Evolutionary conservation across 2,329 filamentous ascomycete genomes (phyloP).

Genomic region (Rhinocladiella mackenziei): DNA sequence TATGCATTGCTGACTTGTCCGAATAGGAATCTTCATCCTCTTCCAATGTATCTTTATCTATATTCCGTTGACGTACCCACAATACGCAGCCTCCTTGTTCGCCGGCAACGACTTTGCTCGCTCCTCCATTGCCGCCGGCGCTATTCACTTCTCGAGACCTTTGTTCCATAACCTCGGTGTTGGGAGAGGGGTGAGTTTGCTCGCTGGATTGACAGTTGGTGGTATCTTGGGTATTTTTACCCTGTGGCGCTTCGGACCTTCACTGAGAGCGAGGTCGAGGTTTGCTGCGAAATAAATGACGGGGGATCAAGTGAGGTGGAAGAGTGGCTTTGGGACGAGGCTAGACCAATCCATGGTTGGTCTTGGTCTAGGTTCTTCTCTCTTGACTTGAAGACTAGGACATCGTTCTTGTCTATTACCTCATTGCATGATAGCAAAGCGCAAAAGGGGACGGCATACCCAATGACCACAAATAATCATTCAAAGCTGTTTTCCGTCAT

Average conservation of each 20-base stretch:
- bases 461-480: too few relatives aligned
- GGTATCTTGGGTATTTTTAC: slow-evolving; percentile 36
- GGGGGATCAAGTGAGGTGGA: too few relatives aligned
- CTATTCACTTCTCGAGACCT: slow-evolving; percentile 37
- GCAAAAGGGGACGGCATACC: too few relatives aligned
- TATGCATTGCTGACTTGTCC: neutral
- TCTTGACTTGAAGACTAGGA: too few relatives aligned
- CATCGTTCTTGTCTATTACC: too few relatives aligned
- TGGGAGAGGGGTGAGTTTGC: slow-evolving; percentile 34
- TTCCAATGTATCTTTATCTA: slow-evolving; percentile 45
- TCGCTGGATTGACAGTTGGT: slow-evolving; percentile 38
- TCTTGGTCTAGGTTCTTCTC: too few relatives aligned
- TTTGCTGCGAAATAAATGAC: slow-evolving; percentile 30
- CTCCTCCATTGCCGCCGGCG: slow-evolving; percentile 33
- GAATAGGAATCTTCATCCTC: slow-evolving; percentile 36
- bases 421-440: too few relatives aligned
- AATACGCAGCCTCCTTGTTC: slow-evolving; percentile 35
- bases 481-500: too few relatives aligned
- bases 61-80: slow-evolving; percentile 39
- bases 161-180: slow-evolving; percentile 37
- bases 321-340: too few relatives aligned
- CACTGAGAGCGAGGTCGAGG: slow-evolving; percentile 34
- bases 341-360: too few relatives aligned
- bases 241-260: slow-evolving; percentile 34
- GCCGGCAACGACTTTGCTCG: slow-evolving; percentile 38